These are phyloP conservation scores for Talaromyces adpressus DNA, from an alignment of 495 filamentous ascomycete genomes.

Conservation along the genomic window DNA sequence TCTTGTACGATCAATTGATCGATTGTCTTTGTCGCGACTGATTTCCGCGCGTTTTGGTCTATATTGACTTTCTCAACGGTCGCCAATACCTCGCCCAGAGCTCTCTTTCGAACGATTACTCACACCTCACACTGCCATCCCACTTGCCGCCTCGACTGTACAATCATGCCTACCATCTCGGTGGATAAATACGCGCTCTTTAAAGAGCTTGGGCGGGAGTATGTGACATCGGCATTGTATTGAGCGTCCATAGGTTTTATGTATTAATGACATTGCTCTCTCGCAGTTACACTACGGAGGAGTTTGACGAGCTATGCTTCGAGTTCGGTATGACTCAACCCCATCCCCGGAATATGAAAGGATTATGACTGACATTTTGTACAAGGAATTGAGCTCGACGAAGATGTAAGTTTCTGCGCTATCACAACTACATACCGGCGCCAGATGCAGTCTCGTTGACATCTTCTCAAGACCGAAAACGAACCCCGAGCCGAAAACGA, in stretches of 20 bases:
- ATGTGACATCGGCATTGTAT: conserved; percentile 29
- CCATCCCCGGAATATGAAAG: neutral
- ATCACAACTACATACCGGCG: neutral
- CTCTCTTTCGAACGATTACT: neutral
- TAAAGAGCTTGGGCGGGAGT: conserved; percentile 85
- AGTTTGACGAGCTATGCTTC: conserved; percentile 97
- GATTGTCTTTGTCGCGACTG: neutral
- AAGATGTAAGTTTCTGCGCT: conserved; percentile 57
- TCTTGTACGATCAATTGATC: neutral
- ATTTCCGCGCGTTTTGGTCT: neutral
- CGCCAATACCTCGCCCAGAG: neutral
- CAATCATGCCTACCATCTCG: conserved; percentile 73
- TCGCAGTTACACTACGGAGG: conserved; percentile 74
- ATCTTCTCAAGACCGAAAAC: conserved; percentile 56
- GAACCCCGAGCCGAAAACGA: conserved; percentile 71
- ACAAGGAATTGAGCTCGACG: conserved; percentile 85
- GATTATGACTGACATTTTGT: conserved; percentile 23
- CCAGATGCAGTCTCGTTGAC: conserved; percentile 13
- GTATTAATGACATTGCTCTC: conserved; percentile 8
- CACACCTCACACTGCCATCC: conserved; percentile 2
- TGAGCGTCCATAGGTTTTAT: neutral
- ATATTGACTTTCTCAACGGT: neutral
- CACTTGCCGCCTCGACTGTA: conserved; percentile 6
- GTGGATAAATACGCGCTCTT: conserved; percentile 94
- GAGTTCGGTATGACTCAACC: conserved; percentile 66